These are phyloP conservation scores for Violaceomyces palustris DNA, from an alignment of 1,284 basidiomycete species.

Conservation along the genomic window DNA sequence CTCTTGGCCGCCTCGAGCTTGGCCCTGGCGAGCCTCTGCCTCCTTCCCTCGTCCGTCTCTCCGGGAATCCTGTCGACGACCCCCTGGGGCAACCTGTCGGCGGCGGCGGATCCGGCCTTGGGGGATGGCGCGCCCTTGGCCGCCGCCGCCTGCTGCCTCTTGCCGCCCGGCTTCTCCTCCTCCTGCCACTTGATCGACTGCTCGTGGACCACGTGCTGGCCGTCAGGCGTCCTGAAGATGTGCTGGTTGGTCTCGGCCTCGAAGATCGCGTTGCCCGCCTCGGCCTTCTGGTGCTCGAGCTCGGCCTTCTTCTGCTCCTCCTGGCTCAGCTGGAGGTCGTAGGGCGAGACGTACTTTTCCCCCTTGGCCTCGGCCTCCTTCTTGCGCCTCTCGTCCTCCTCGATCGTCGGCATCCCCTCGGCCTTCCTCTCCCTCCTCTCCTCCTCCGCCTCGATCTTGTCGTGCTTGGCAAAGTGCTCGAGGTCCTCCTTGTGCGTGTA, in stretches of 20 bases:
- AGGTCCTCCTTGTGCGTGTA: constrained; percentile 74
- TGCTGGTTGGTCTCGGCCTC: constrained; percentile 46
- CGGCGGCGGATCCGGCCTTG: constrained; percentile 5
- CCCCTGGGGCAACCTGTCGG: constrained; percentile 19
- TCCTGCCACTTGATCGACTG: constrained; percentile 37
- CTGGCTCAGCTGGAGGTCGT: constrained; percentile 42
- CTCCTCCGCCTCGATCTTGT: constrained; percentile 78
- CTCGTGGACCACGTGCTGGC: constrained; percentile 43
- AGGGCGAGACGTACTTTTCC: constrained; percentile 41
- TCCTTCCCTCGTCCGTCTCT: constrained; percentile 42
- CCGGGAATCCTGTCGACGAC: constrained; percentile 34
- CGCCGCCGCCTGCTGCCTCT: constrained; percentile 28
- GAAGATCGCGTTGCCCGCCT: constrained; percentile 37
- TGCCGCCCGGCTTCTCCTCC: constrained; percentile 28
- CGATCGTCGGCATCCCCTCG: constrained; percentile 64
- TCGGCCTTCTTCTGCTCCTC: constrained; percentile 36
- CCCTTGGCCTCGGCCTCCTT: constrained; percentile 38
- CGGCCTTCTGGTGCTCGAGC: constrained; percentile 30
- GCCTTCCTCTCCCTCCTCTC: constrained; percentile 73
- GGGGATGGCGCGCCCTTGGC: constrained; percentile 2
- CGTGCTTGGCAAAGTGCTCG: constrained; percentile 83
- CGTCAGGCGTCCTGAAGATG: constrained; percentile 47
- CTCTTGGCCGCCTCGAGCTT: constrained; percentile 34
- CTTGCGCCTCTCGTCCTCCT: constrained; percentile 41
- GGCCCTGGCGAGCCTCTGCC: constrained; percentile 36